Percentiles rank a stretch among this genome's conserved stretches.
phyloP scores from a whole-genome alignment of 2,329 filamentous ascomycete species.

The Fusarium austroafricanum region DNA sequence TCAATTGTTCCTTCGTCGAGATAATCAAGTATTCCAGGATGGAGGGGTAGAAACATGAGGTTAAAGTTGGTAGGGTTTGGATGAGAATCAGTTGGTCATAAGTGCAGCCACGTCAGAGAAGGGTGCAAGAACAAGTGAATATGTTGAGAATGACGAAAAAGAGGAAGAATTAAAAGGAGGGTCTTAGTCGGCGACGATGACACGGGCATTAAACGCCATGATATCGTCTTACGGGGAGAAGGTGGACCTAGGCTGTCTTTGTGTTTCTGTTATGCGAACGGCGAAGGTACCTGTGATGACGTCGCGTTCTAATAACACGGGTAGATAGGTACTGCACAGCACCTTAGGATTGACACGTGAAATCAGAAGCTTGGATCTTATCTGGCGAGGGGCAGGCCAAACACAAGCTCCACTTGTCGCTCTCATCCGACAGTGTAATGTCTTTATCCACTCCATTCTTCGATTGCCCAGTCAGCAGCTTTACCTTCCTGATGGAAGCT shows the following conservation, averaged over 20 bases:
- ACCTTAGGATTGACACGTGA: slow-evolving; percentile 41
- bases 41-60: slow-evolving; percentile 13
- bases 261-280: slow-evolving; percentile 25
- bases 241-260: slow-evolving; percentile 42
- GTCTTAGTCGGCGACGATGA: slow-evolving; percentile 26
- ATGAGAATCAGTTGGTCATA: slow-evolving; percentile 2
- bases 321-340: too few species aligned
- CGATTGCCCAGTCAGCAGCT: background rate
- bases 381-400: slow-evolving; percentile 9
- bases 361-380: slow-evolving; percentile 40
- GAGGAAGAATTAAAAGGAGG: slow-evolving; percentile 7
- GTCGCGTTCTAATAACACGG: slow-evolving; percentile 9
- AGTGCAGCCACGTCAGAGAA: slow-evolving; percentile 33
- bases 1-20: slow-evolving; percentile 11
- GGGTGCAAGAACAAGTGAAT: background rate
- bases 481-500: background rate
- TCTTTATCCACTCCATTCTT: background rate
- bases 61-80: slow-evolving; percentile 21
- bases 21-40: background rate
- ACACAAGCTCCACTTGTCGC: slow-evolving; percentile 21
- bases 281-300: slow-evolving; percentile 27
- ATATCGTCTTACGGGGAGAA: slow-evolving; percentile 21
- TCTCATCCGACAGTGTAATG: background rate
- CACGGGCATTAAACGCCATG: slow-evolving; percentile 34
- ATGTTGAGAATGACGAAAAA: slow-evolving; percentile 3